A percentile compares a stretch with the other conserved stretches of the same genome.
Conservation (phyloP, 2,329 filamentous ascomycete genomes). For the Metarhizium robertsii region DNA sequence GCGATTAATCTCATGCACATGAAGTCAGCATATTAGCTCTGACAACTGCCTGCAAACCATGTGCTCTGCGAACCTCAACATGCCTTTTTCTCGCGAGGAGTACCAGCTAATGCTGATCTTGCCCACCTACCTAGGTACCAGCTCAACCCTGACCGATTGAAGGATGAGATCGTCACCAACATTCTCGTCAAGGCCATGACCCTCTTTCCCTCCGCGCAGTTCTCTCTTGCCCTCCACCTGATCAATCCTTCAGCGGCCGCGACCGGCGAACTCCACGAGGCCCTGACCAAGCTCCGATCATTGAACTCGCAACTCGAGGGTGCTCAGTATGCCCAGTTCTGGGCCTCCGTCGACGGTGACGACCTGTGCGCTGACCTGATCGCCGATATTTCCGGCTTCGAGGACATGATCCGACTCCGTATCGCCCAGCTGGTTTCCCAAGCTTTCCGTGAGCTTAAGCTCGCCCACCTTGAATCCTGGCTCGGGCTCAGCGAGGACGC, state of each 20-base stretch:
- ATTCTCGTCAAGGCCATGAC: conserved; percentile 97
- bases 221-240: conserved; percentile 87
- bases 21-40: conserved; percentile 51
- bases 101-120: neutral
- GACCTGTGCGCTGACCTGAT: conserved; percentile 94
- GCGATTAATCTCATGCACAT: conserved; percentile 18
- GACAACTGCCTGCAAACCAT: conserved; percentile 30
- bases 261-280: conserved; percentile 73
- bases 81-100: neutral
- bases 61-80: neutral
- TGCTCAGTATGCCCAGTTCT: conserved; percentile 87
- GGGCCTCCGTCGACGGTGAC: conserved; percentile 84
- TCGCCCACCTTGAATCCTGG: conserved; percentile 64
- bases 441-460: conserved; percentile 63
- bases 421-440: conserved; percentile 84
- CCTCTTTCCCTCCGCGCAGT: conserved; percentile 93
- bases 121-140: conserved; percentile 64
- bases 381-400: conserved; percentile 89
- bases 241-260: conserved; percentile 68
- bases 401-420: conserved; percentile 82
- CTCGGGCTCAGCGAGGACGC: conserved; percentile 60
- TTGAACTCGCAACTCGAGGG: conserved; percentile 84
- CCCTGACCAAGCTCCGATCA: conserved; percentile 74
- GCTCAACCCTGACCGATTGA: conserved; percentile 96
- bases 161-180: conserved; percentile 97